Evolutionary conservation across 1,284 basidiomycete genomes (phyloP).

Genomic region (Anthracocystis walkeri): DNA sequence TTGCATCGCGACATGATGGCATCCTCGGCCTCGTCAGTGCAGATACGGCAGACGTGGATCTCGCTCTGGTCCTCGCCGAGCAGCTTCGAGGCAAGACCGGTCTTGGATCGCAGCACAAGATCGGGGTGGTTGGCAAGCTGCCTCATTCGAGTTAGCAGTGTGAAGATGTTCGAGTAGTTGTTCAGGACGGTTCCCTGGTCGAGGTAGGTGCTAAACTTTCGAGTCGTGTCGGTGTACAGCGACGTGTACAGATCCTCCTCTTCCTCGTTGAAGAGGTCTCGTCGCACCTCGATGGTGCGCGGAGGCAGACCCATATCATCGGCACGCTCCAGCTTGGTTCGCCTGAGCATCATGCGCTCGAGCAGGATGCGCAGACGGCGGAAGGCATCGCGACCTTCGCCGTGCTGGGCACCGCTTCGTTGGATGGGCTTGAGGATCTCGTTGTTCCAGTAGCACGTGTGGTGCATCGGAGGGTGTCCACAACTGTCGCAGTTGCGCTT

Average conservation of each 20-base stretch:
- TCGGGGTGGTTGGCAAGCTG: constrained; percentile 77
- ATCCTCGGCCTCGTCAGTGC: constrained; percentile 96
- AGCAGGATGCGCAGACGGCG: constrained; percentile 75
- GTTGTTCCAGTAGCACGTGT: constrained; percentile 74
- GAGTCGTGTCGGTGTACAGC: constrained; percentile 90
- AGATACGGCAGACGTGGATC: constrained; percentile 81
- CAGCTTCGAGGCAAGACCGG: constrained; percentile 65
- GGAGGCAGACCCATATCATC: constrained; percentile 98
- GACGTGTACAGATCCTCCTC: constrained; percentile 96
- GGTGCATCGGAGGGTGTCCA: constrained; percentile 93
- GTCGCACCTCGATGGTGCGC: constrained; percentile 86
- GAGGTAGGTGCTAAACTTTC: constrained; percentile 90
- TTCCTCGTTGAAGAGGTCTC: constrained; percentile 94
- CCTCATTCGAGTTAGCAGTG: constrained; percentile 68
- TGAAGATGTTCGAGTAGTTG: constrained; percentile 72
- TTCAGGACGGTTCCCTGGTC: constrained; percentile 83
- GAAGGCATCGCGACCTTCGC: constrained; percentile 66
- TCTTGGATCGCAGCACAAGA: constrained; percentile 89
- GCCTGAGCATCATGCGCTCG: constrained; percentile 93
- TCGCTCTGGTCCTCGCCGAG: constrained; percentile 59
- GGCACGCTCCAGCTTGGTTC: constrained; percentile 83
- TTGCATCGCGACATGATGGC: constrained; percentile 88
- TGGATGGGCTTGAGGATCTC: constrained; percentile 69
- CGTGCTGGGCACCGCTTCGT: constrained; percentile 56
- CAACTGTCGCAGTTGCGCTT: constrained; percentile 88